These are phyloP conservation scores for Taphrina flavorubra DNA, from an alignment of 1,139 yeast genomes.

Conservation along the genomic window DNA sequence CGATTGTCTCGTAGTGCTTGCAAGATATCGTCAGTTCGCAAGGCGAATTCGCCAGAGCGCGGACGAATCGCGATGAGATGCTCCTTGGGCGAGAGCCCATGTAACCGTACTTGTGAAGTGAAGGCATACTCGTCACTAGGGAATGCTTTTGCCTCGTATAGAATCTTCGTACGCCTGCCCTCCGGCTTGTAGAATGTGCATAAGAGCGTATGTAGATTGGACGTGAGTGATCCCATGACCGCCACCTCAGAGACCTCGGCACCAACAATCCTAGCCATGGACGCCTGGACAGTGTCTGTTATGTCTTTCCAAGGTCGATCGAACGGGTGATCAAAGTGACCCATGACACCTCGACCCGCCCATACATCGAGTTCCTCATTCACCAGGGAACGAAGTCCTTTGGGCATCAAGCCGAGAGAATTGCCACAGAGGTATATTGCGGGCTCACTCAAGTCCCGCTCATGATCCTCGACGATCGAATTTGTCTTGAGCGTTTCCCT, in stretches of 20 bases:
- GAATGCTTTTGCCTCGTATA: conserved; percentile 85
- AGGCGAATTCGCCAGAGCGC: conserved; percentile 60
- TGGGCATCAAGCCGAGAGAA: conserved; percentile 89
- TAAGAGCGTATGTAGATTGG: conserved; percentile 76
- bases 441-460: not conserved
- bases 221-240: conserved; percentile 82
- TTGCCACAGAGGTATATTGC: conserved; percentile 80
- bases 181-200: conserved; percentile 75
- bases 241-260: conserved; percentile 77
- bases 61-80: conserved; percentile 71
- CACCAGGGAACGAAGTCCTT: conserved; percentile 62
- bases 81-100: conserved; percentile 63
- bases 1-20: conserved; percentile 61
- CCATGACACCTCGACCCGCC: conserved; percentile 78
- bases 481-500: not conserved
- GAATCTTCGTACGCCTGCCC: conserved; percentile 63
- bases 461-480: not conserved
- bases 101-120: conserved; percentile 69
- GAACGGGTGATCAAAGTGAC: conserved; percentile 69
- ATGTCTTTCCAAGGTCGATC: conserved; percentile 74
- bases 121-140: conserved; percentile 91
- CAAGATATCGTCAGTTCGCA: conserved; percentile 69
- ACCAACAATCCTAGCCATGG: conserved; percentile 76
- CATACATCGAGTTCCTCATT: conserved; percentile 77
- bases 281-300: conserved; percentile 74